These are phyloP conservation scores for Didymellaceae sp. DNA, from an alignment of 2,329 filamentous ascomycete genomes.

Conservation along the genomic window DNA sequence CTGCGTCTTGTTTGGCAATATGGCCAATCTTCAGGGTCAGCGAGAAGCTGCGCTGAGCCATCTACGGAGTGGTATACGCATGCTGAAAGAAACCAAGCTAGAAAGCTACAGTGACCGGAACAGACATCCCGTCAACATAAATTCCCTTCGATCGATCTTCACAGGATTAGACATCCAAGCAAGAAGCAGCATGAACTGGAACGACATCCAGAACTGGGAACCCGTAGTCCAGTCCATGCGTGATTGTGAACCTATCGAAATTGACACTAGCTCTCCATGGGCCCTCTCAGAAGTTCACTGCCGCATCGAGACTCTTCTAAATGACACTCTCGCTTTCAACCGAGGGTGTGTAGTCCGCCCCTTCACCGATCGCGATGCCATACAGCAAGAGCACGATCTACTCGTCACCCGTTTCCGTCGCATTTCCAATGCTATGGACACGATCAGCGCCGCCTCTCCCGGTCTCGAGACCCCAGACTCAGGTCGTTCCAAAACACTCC, in stretches of 20 bases:
- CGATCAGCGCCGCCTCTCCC: constrained; percentile 5
- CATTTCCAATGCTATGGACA: constrained; percentile 12
- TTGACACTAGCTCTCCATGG: constrained; percentile 3
- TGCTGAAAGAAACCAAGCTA: constrained; percentile 38
- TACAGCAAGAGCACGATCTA: constrained; percentile 9
- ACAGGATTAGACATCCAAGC: constrained; percentile 41
- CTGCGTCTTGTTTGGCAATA: constrained; percentile 40
- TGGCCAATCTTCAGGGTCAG: constrained; percentile 44
- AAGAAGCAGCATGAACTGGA: constrained; percentile 36
- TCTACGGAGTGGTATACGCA: constrained; percentile 39
- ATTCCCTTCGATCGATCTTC: constrained; percentile 38
- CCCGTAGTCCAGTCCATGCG: constrained; percentile 22
- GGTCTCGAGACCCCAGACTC: constrained; percentile 3
- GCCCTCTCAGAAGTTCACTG: constrained; percentile 20
- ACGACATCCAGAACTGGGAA: constrained; percentile 30
- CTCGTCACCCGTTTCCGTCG: constrained; percentile 17
- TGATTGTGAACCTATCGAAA: constrained; percentile 1
- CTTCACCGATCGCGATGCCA: constrained; percentile 21
- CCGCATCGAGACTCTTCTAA: constrained; percentile 33
- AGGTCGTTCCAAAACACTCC: constrained; percentile 15
- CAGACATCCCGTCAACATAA: constrained; percentile 33
- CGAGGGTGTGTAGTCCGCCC: constrained; percentile 22
- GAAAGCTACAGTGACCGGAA: constrained; percentile 10
- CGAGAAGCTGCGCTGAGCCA: constrained; percentile 37
- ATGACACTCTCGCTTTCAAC: constrained; percentile 36